Base-by-base conservation (phyloP, 2,329 filamentous ascomycete genomes). In the Incumbomyces lentus region DNA sequence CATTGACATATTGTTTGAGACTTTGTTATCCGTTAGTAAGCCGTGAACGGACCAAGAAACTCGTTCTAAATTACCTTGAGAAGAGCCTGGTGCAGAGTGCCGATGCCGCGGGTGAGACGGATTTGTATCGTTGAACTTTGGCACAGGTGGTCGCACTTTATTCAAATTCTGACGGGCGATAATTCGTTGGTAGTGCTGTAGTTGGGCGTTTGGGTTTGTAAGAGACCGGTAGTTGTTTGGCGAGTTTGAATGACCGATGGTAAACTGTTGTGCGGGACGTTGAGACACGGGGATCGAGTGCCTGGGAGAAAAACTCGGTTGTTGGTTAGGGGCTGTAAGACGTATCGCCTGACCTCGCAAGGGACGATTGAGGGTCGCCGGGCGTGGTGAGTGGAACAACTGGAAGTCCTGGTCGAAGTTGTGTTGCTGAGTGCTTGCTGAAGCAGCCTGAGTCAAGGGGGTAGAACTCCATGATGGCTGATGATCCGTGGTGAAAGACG, bases 1-100 rank as follows among this genome's bases (percentile, higher is more conserved):
- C 16, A 50, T 44, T 38, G 49, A 47, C 43, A 52, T 50, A 41
- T 52, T 49, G 22, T 41, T 48, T 40, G 16, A 35, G 13, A 42
- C 55, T 57, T 48, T 14, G 13, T 16, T 26, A 18, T 37, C 17
- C 26, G 44, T 55, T 43, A 54, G 53, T 26, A 26, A 26, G 22
- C 8, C 22, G 40, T n/a, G 33, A 5, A 17, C 4, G 13, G 16
- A 6, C 6, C 5, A n/a, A 19, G 58, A 66, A 39, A 68, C 69
- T 19, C 68, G 69, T 18, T 11, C 18, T 47, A 72, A 69, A 68
- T 29, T 54, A 57, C 58, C 56, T 57, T 57, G 55, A 36, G 52
- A 40, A 14, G 53, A 42, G 31, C 35, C 47, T 7, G 54, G 51
- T 18, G 38, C 48, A 6, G 54, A 53, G 40, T 49, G 49, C 39